A percentile compares a stretch with the other conserved stretches of the same genome.
These are phyloP conservation scores for Ogataea nitratoaversa DNA, from an alignment of 805 yeast genomes.

Conservation along the genomic window DNA sequence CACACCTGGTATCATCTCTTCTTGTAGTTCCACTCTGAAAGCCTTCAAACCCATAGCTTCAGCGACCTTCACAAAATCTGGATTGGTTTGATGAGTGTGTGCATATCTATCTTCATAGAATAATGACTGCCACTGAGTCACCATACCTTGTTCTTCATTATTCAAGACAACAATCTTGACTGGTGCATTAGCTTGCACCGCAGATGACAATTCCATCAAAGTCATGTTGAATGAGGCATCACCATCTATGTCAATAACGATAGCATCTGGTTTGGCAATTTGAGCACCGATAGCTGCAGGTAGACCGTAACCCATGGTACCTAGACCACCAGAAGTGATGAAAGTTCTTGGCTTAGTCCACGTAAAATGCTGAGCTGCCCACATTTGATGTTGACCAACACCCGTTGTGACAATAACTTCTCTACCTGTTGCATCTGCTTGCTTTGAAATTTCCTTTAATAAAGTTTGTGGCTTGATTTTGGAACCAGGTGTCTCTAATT, in stretches of 20 bases:
- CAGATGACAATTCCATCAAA: conserved; percentile 84
- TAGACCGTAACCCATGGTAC: conserved; percentile 97
- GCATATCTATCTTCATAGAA: conserved; percentile 96
- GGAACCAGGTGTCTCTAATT: conserved; percentile 73
- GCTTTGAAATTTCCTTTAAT: conserved; percentile 69
- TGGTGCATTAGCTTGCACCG: conserved; percentile 90
- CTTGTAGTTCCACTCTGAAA: conserved; percentile 65
- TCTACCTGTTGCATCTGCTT: conserved; percentile 57
- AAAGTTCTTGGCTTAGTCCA: conserved; percentile 92
- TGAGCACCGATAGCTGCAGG: conserved; percentile 99
- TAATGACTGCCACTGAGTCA: conserved; percentile 97
- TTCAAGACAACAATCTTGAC: conserved; percentile 85
- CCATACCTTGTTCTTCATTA: conserved; percentile 99
- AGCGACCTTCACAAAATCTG: conserved; percentile 87
- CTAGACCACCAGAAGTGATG: conserved; percentile 98
- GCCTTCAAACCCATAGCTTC: conserved; percentile 93
- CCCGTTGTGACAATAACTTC: conserved; percentile 93
- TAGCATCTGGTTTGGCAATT: conserved; percentile 89
- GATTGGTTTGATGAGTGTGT: conserved; percentile 96
- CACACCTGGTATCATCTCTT: conserved; percentile 54
- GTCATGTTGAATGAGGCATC: conserved; percentile 99
- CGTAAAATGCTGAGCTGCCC: conserved; percentile 98
- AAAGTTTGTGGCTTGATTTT: conserved; percentile 91
- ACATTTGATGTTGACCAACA: conserved; percentile 99
- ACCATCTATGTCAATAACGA: conserved; percentile 96